Base-by-base conservation (phyloP, 345 rosid genomes). In the Acer campestre region DNA sequence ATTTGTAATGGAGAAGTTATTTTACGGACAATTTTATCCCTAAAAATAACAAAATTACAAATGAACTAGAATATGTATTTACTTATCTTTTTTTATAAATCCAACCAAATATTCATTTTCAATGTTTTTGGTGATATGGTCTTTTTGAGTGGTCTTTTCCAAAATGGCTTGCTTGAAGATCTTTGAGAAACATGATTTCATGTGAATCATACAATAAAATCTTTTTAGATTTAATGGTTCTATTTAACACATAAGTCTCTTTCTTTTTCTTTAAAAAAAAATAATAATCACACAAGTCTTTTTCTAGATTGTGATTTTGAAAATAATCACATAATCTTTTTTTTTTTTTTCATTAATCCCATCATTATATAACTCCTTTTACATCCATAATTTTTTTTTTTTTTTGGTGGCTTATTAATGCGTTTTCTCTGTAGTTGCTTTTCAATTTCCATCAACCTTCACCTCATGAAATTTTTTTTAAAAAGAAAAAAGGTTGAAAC, bases 371-470 rank as follows among this genome's bases (percentile, higher is more conserved):
- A 1, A 11, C 16, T 49, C 5, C 7, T 59, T 17, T 27, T 73
- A 42, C 49, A 23, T 59, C 61, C 23, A 2, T 40, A 35, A 35
- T 4, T n/a, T 25, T 25, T 2, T 25, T 25, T 25, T 14, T 13
- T 51, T 13, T 61, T 44, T 40, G 58, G 42, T 1, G 67, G 40
- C 67, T 23, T 23, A 73, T 14, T 59, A 59, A 20, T 63, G 61
- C 61, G 18, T 46, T 74, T 63, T 25, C 48, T 22, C 48, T 31
- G 76, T 63, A 20, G 74, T 62, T 29, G 23, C 13, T n/a, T 38
- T 23, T 44, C 61, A 35, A 42, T 42, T 9, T 8, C 6, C 16
- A 7, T 73, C 10, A 13, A 10, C 31, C 23, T 71, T 64, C 29
- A 53, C 46, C 48, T 71, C 42, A 3, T 20, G 20, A 72, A 40